Evolutionary conservation across 2,329 filamentous ascomycete genomes (phyloP).

Genomic region (Trichoderma koningii): DNA sequence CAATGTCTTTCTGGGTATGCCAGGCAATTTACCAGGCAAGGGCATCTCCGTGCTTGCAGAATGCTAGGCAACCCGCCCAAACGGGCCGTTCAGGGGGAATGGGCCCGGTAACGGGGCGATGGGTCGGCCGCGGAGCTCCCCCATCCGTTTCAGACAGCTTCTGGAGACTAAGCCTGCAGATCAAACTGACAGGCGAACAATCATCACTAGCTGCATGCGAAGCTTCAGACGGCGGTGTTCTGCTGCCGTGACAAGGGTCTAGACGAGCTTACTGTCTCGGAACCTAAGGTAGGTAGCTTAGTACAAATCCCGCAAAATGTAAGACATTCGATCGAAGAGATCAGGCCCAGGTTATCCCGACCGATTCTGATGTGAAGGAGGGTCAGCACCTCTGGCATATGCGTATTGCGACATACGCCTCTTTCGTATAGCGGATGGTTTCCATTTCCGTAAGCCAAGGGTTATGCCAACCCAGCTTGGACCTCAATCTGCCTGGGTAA

Average conservation of each 20-base stretch:
- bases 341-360: too few relatives aligned
- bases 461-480: too few relatives aligned
- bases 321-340: too few relatives aligned
- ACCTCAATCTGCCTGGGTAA: too few relatives aligned
- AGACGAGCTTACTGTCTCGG: too few relatives aligned
- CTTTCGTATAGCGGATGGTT: too few relatives aligned
- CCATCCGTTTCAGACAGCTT: not conserved
- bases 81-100: slow-evolving; percentile 16
- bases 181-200: not conserved
- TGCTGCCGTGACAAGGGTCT: not conserved
- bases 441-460: too few relatives aligned
- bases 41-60: slow-evolving; percentile 7
- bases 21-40: not conserved
- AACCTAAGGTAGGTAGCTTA: too few relatives aligned
- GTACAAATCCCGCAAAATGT: too few relatives aligned
- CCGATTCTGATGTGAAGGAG: too few relatives aligned
- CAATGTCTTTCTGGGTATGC: not conserved
- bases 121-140: not conserved
- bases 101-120: slow-evolving; percentile 1
- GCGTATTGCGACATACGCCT: too few relatives aligned
- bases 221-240: not conserved
- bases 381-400: too few relatives aligned
- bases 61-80: slow-evolving; percentile 6
- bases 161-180: not conserved
- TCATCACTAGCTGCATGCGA: slow-evolving; percentile 1